Evolutionary conservation across 2,329 filamentous ascomycete genomes (phyloP).

Genomic region (Clarireedia sp.): DNA sequence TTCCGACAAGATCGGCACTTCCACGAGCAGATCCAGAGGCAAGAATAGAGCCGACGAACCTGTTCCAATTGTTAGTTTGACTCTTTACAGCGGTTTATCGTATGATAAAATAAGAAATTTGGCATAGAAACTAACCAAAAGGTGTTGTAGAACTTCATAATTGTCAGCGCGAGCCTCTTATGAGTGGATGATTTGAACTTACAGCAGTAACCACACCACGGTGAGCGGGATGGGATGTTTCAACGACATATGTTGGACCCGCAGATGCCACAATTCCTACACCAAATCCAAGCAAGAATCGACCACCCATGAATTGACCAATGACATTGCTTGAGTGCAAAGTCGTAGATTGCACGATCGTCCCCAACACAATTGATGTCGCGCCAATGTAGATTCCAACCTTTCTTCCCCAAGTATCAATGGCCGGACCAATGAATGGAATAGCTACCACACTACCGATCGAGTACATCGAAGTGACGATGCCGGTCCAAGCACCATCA

Average conservation of each 20-base stretch:
- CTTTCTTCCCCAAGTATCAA: constrained; percentile 40
- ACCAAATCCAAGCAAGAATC: constrained; percentile 52
- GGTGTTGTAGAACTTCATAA: constrained; percentile 20
- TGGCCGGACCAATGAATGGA: constrained; percentile 38
- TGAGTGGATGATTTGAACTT: background rate
- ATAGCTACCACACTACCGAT: constrained; percentile 41
- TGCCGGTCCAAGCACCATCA: constrained; percentile 39
- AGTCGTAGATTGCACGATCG: constrained; percentile 34
- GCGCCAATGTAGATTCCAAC: constrained; percentile 39
- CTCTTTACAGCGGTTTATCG: constrained; percentile 13
- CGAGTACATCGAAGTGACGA: constrained; percentile 43
- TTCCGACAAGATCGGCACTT: constrained; percentile 33
- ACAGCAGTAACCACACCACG: constrained; percentile 33
- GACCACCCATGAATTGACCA: constrained; percentile 42
- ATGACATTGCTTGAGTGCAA: constrained; percentile 25
- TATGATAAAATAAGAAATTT: constrained; percentile 14
- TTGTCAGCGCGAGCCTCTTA: background rate
- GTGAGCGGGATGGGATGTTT: constrained; percentile 38
- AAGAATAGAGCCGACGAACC: constrained; percentile 45
- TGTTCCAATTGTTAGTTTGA: constrained; percentile 14
- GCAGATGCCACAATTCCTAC: constrained; percentile 38
- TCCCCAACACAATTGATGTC: constrained; percentile 35
- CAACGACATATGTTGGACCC: constrained; percentile 39
- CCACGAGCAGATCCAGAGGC: constrained; percentile 46
- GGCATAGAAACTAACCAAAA: constrained; percentile 18